Percentiles rank a stretch among this genome's conserved stretches.
These are phyloP conservation scores for Skeletonema costatum DNA, from an alignment of 108 stramenopile species.

Conservation along the genomic window DNA sequence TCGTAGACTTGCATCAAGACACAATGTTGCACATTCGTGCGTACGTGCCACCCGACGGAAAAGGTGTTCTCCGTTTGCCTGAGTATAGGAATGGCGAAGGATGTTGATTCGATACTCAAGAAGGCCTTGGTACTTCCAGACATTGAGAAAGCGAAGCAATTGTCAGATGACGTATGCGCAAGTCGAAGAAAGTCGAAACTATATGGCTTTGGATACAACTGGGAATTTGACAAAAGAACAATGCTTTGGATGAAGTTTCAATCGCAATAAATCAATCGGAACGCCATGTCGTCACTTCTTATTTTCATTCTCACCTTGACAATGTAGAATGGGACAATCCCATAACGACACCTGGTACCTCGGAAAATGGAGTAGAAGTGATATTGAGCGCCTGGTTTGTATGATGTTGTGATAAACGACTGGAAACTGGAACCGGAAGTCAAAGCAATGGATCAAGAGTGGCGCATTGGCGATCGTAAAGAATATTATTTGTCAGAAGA, in stretches of 20 bases:
- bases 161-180: conserved; percentile 28
- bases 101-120: conserved; percentile 32
- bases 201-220: conserved; percentile 42
- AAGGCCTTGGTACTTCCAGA: conserved; percentile 26
- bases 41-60: conserved; percentile 46
- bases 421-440: conserved; percentile 46
- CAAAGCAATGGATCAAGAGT: neutral
- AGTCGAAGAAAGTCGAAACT: conserved; percentile 28
- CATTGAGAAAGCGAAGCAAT: conserved; percentile 18
- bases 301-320: conserved; percentile 33
- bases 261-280: conserved; percentile 49
- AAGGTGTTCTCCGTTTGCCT: conserved; percentile 36
- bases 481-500: conserved; percentile 29
- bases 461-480: conserved; percentile 31
- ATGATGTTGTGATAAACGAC: conserved; percentile 26
- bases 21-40: conserved; percentile 20
- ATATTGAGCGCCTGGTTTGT: conserved; percentile 31
- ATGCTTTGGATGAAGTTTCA: conserved; percentile 17
- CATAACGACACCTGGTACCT: conserved; percentile 8
- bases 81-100: conserved; percentile 47
- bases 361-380: conserved; percentile 29
- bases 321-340: conserved; percentile 26
- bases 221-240: conserved; percentile 25
- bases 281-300: conserved; percentile 44
- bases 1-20: conserved; percentile 16